Conservation (phyloP, 2,329 filamentous ascomycete genomes). For the Phialophora expanda region DNA sequence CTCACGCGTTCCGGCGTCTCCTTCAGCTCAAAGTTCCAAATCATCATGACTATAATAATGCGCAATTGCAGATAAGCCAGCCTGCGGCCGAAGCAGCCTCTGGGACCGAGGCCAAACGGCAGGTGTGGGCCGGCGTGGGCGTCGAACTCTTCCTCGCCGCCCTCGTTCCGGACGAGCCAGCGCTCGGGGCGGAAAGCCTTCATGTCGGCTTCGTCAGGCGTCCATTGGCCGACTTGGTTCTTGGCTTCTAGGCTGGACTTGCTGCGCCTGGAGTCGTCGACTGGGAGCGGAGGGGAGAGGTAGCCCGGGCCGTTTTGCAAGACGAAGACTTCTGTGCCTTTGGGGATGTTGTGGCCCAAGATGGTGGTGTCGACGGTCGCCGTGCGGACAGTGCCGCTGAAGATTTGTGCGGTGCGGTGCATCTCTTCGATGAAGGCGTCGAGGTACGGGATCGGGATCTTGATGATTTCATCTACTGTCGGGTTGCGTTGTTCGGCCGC, state of each 20-base stretch:
- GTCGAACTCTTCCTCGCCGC: slow-evolving; percentile 44
- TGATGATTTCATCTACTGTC: slow-evolving; percentile 43
- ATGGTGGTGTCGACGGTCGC: slow-evolving; percentile 48
- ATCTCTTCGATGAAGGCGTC: slow-evolving; percentile 55
- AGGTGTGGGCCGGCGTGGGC: slow-evolving; percentile 44
- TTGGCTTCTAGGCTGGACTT: slow-evolving; percentile 41
- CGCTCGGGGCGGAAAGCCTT: slow-evolving; percentile 48
- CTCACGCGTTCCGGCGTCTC: slow-evolving; percentile 38
- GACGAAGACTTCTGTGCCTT: slow-evolving; percentile 46
- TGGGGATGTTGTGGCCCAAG: slow-evolving; percentile 50
- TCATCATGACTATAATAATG: slow-evolving; percentile 46
- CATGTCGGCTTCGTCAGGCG: slow-evolving; percentile 39
- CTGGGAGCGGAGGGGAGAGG: slow-evolving; percentile 30
- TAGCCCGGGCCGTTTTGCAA: slow-evolving; percentile 36
- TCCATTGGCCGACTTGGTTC: slow-evolving; percentile 39
- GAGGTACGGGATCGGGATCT: slow-evolving; percentile 48
- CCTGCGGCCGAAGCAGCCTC: slow-evolving; percentile 49
- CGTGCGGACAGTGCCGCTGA: slow-evolving; percentile 40
- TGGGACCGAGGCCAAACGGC: slow-evolving; percentile 46
- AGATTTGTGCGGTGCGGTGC: slow-evolving; percentile 46
- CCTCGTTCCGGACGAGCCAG: slow-evolving; percentile 46
- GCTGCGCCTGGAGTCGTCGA: slow-evolving; percentile 44
- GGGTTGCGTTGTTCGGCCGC: slow-evolving; percentile 38
- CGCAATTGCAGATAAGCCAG: slow-evolving; percentile 48
- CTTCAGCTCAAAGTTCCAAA: slow-evolving; percentile 50